Conservation (phyloP, 2,329 filamentous ascomycete genomes). For the Chaetomium sp. region DNA sequence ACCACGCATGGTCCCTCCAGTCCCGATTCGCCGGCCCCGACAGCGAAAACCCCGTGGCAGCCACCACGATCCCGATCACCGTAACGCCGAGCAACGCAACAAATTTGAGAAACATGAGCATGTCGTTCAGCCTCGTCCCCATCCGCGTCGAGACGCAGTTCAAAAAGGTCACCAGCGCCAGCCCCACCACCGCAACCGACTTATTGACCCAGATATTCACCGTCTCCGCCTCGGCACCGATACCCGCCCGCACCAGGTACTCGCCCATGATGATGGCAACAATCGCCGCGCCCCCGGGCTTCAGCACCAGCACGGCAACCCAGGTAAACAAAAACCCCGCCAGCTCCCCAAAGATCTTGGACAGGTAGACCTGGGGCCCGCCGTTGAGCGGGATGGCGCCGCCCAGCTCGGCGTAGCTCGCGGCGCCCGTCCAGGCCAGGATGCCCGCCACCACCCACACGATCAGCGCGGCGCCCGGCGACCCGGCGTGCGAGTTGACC, state of each 20-base stretch:
- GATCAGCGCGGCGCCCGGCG: conserved; percentile 85
- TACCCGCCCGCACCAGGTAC: conserved; percentile 85
- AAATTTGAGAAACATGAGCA: conserved; percentile 98
- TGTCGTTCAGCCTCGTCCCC: conserved; percentile 82
- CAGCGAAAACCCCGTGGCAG: conserved; percentile 78
- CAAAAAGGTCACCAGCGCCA: conserved; percentile 75
- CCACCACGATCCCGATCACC: conserved; percentile 85
- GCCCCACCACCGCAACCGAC: conserved; percentile 74
- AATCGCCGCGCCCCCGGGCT: conserved; percentile 90
- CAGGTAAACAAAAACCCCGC: conserved; percentile 94
- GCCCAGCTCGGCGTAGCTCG: conserved; percentile 93
- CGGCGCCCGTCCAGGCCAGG: conserved; percentile 92
- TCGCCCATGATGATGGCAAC: conserved; percentile 98
- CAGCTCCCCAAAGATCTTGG: conserved; percentile 94
- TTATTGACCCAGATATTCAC: conserved; percentile 90
- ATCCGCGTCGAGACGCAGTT: conserved; percentile 91
- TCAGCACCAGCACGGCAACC: conserved; percentile 91
- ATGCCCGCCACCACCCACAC: conserved; percentile 91
- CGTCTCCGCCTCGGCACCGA: conserved; percentile 81
- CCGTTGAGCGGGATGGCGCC: conserved; percentile 95
- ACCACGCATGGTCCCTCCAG: conserved; percentile 89
- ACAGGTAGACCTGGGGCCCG: conserved; percentile 88
- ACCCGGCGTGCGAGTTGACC: conserved; percentile 88
- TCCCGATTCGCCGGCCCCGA: conserved; percentile 74
- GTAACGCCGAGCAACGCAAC: conserved; percentile 85